A percentile compares a stretch with the other conserved stretches of the same genome.
Evolutionary conservation across 805 yeast species (phyloP).

Genomic region (Candida bentonensis): DNA sequence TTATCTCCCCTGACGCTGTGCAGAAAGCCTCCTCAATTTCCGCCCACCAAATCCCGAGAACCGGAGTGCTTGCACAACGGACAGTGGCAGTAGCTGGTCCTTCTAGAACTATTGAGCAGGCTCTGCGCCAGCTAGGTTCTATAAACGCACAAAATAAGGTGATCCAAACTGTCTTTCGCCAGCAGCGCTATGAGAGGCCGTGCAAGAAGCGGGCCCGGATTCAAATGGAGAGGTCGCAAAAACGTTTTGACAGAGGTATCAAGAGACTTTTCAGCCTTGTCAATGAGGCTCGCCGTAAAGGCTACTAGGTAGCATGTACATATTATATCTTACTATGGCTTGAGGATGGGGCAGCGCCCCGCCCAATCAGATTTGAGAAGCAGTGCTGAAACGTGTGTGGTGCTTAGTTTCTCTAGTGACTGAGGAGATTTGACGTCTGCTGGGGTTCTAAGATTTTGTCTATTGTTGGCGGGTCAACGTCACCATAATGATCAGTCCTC

Average conservation of each 20-base stretch:
- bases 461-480: too few relatives aligned
- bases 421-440: too few relatives aligned
- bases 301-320: constrained; percentile 10
- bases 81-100: background rate
- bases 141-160: constrained; percentile 18
- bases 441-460: too few relatives aligned
- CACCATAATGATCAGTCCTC: too few relatives aligned
- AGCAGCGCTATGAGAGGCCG: constrained; percentile 21
- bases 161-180: constrained; percentile 14
- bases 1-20: background rate
- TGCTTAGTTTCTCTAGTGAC: too few relatives aligned
- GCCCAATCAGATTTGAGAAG: too few relatives aligned
- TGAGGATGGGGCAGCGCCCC: too few relatives aligned
- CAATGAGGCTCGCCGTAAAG: constrained; percentile 19
- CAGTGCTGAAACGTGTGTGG: too few relatives aligned
- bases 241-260: constrained; percentile 21
- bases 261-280: constrained; percentile 21
- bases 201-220: constrained; percentile 20
- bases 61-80: background rate
- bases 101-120: constrained; percentile 3
- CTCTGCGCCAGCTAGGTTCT: constrained; percentile 14
- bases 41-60: background rate
- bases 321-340: too few relatives aligned
- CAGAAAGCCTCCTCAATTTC: background rate
- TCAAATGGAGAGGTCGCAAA: constrained; percentile 17